Evolutionary conservation across 441 rosid genomes (phyloP), one percentile per base, ranked within the genome.

Genomic region (Syzygium malaccense): DNA sequence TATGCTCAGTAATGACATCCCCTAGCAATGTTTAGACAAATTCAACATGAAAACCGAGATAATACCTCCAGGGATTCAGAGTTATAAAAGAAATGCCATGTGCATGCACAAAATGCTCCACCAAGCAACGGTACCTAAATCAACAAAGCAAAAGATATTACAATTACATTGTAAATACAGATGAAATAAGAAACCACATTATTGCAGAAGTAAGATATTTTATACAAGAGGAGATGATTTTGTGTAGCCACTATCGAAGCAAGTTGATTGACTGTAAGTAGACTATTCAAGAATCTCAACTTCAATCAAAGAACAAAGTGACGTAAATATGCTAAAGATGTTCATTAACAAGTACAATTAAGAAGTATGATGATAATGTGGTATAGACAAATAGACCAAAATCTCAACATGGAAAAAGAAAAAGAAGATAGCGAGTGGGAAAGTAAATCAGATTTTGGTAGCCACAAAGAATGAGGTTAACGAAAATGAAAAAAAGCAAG

Each of bases 61-160:
- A 87, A 90, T 93, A 97, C 99, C 98, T 97, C 98, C 88, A 98
- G 96, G 62, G 97, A 95, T 90, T 98, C 98, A 18, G 95, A 93
- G 89, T 96, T 96, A 90, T 96, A 98, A 89, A 96, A 98, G 97
- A 98, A 98, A 94, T 96, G 99, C 98, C 99, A 97, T 15, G 99
- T 95, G 90, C 99, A 96, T 48, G 99, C 99, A 86, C 99, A 96
- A 86, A 96, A 94, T 87, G 99, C 99, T 94, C 99, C 98, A 68
- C 99, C 99, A 41, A 97, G 99, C 89, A 95, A 91, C 85, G 98
- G 97, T 86, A 98, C 99, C 99, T 96, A 89, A 85, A 90, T 86
- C 87, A 86, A 87, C 88, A 10, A 66, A 28, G 75, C 28, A 54
- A 80, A 87, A 79, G 3, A 41, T 41, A 26, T 71, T 55, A 4